phyloP scores from a whole-genome alignment of 331 rosid genomes.

The Malus hybrid region DNA sequence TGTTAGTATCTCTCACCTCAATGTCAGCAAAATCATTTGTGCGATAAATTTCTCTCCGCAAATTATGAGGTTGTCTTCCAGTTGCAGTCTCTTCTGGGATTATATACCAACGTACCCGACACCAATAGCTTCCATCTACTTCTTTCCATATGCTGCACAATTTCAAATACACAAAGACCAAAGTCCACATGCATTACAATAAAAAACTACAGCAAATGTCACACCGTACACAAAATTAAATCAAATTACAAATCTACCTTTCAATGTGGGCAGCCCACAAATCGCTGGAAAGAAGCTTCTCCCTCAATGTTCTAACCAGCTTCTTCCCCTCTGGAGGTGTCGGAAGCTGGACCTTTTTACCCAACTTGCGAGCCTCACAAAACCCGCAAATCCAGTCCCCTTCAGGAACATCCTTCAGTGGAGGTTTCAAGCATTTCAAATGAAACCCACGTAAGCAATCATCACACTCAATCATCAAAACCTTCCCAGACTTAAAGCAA shows the following conservation, averaged over 20 bases:
- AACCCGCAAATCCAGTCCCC: constrained; percentile 78
- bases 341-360: constrained; percentile 44
- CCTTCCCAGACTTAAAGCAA: constrained; percentile 50
- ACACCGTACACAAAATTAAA: not conserved
- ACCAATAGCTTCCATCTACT: constrained; percentile 59
- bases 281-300: constrained; percentile 78
- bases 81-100: constrained; percentile 87
- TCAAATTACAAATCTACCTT: constrained; percentile 31
- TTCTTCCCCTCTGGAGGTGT: constrained; percentile 64
- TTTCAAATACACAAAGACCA: not conserved
- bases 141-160: constrained; percentile 74
- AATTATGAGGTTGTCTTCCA: constrained; percentile 88
- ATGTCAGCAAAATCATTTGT: constrained; percentile 76
- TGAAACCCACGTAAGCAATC: constrained; percentile 86
- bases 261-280: constrained; percentile 83
- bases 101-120: constrained; percentile 68
- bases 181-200: not conserved
- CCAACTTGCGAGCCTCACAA: constrained; percentile 66
- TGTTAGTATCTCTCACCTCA: constrained; percentile 45
- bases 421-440: constrained; percentile 79
- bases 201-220: not conserved
- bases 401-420: constrained; percentile 66
- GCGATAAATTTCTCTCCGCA: constrained; percentile 78
- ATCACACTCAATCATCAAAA: constrained; percentile 83
- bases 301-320: constrained; percentile 57